Evolutionary conservation across 2,329 filamentous ascomycete species (phyloP), one percentile per base, ranked within the genome.

Genomic region (Rasamsonia emersonii): DNA sequence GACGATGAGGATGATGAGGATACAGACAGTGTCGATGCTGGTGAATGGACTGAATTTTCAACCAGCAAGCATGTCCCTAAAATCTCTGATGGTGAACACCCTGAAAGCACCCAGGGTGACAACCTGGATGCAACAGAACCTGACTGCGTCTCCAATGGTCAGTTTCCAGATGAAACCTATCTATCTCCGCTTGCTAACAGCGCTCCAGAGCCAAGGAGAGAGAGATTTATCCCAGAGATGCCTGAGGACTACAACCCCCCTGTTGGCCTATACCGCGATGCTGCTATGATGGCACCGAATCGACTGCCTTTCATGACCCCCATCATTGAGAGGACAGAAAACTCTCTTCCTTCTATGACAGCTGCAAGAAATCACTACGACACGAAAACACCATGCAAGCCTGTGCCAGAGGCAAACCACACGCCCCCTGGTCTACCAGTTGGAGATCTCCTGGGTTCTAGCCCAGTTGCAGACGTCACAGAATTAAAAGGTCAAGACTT

Each of bases 231-330:
- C 59, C 44, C 77, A 72, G 26, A 74, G 72, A 49, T 94, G 84
- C 86, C 86, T 0, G 85, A 93, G 51, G 85, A 93, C 56, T 93
- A 86, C 54, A 77, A 88, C 44, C 76, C 84, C 26, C 81, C 85
- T 11, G 81, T 73, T 35, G 73, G 79, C 28, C 82, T 84, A 37
- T 94, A 82, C 68, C 79, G 86, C 51, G 83, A 94, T 58, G 76
- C 85, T 51, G 73, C 65, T 20, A 73, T 86, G 54, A 71, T 80
- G 57, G 86, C 86, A 38, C 93, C 95, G 50, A 94, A 88, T 59
- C 80, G 88, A 33, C 68, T 96, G 7, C 91, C 89, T 3, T 98
- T 96, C 56, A 96, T 98, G 91, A 98, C 91, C 0, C 91, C 91
- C 2, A 98, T 98, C 44, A 89, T 91, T 1, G 91, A 98, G 58